Evolutionary conservation across 139 green algal genomes (phyloP), one percentile per base, ranked within the genome.

Genomic region (Dunaliella primolecta): DNA sequence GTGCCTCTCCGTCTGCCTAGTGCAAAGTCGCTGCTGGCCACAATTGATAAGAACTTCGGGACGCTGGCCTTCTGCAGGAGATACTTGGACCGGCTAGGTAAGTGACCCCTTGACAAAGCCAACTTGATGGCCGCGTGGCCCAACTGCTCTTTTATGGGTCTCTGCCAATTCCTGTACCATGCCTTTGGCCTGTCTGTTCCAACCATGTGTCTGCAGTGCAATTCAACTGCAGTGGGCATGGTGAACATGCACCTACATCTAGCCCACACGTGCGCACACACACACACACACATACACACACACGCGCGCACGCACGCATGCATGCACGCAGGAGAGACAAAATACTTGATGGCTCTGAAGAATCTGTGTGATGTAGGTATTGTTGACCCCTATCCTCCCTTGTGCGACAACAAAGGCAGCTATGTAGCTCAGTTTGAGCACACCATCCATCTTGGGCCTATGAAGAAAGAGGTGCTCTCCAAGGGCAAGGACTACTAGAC

Each of bases 331-430:
- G 84, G 97, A 0, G 97, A 99, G 93, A 92, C 90, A n/a, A 98
- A 99, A 91, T 99, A 99, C 92, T 91, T 98, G n/a, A 98, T 99
- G 96, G 97, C 97, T 24, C 93, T 99, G 27, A 99, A 98, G 90
- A 99, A 97, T 87, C 90, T 99, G 55, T 98, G 94, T 84, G 97
- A 99, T 82, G 91, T 91, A 11, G 95, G 96, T 7, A 91, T 99
- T 15, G 91, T 99, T 35, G 93, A 98, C 88, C 91, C 97, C 3
- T 99, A 98, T 92, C 97, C 97, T 0, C 97, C 97, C 3, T 93
- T 99, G 78, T 95, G 91, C 81, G 97, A 99, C 89, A 88, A 88
- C 84, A 98, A 97, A 91, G 96, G 96, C 64, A 95, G 84, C 78
- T 99, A 99, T 84, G 93, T 96, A 24, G 97, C 97, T 21, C 97